Conservation (phyloP, 139 green algal genomes). For the Marvania coccoides region DNA sequence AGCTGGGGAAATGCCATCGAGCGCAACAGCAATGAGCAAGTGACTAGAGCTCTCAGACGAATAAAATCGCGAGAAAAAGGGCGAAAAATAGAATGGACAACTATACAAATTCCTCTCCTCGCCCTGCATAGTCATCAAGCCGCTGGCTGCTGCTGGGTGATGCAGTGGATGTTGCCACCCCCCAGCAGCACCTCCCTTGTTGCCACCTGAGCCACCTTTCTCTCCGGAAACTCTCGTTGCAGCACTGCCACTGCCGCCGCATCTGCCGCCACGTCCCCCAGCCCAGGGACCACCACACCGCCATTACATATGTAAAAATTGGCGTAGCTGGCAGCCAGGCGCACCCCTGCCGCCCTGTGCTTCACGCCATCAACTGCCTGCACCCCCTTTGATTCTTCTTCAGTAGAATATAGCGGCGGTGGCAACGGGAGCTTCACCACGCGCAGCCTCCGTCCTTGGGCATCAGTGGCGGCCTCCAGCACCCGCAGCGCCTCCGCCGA, state of each 20-base stretch:
- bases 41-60: no score
- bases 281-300: slow-evolving; percentile 44
- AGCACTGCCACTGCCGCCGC: slow-evolving; percentile 14
- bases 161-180: slow-evolving; percentile 53
- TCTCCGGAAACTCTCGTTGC: slow-evolving; percentile 21
- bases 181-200: slow-evolving; percentile 37
- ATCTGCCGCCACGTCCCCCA: slow-evolving; percentile 11
- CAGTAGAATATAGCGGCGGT: slow-evolving; percentile 33
- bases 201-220: slow-evolving; percentile 29
- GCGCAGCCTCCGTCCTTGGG: slow-evolving; percentile 41
- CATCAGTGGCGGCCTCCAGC: slow-evolving; percentile 35
- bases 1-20: background rate
- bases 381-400: slow-evolving; percentile 34
- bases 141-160: slow-evolving; percentile 41
- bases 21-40: no score
- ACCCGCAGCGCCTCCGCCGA: slow-evolving; percentile 29
- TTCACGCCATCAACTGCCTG: slow-evolving; percentile 23
- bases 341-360: slow-evolving; percentile 25
- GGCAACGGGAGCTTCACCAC: slow-evolving; percentile 65
- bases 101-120: background rate
- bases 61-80: background rate
- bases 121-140: background rate
- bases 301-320: slow-evolving; percentile 77
- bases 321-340: slow-evolving; percentile 55
- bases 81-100: background rate